Evolutionary conservation across 768 basidiomycete genomes (phyloP).

Genomic region (Chalciporus chontae): DNA sequence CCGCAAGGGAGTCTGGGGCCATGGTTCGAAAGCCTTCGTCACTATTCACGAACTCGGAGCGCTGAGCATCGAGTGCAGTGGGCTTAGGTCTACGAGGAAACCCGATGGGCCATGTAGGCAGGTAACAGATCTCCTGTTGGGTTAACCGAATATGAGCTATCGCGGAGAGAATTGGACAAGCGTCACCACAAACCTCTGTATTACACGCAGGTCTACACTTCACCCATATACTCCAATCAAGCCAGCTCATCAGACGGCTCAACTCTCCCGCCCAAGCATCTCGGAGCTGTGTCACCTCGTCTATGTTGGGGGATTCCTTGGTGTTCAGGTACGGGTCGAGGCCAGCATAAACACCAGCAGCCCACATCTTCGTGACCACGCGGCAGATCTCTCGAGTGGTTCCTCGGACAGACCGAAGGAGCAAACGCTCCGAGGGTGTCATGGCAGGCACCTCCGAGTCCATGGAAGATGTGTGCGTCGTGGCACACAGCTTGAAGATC

Average conservation of each 20-base stretch:
- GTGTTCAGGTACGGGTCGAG: constrained; percentile 14
- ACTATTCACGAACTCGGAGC: neutral
- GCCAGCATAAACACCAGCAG: constrained; percentile 30
- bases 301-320: neutral
- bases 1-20: neutral
- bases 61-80: neutral
- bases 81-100: neutral
- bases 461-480: constrained; percentile 21
- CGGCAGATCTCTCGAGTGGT: constrained; percentile 45
- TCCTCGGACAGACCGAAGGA: constrained; percentile 26
- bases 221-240: constrained; percentile 51
- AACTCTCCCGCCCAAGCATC: constrained; percentile 34
- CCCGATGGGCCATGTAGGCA: constrained; percentile 3
- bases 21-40: neutral
- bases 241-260: constrained; percentile 41
- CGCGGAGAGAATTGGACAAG: too few relatives aligned
- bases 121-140: neutral
- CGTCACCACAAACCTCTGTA: constrained; percentile 34
- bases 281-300: constrained; percentile 8
- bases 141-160: too few relatives aligned
- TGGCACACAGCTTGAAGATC: constrained; percentile 29
- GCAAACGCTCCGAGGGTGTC: constrained; percentile 27
- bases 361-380: constrained; percentile 45
- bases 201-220: constrained; percentile 45
- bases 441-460: constrained; percentile 5